Percentiles rank a stretch among this genome's conserved stretches.
These are phyloP conservation scores for Sphagnum magellanicum DNA, from an alignment of 228 moss, liverwort and hornwort species.

Conservation along the genomic window DNA sequence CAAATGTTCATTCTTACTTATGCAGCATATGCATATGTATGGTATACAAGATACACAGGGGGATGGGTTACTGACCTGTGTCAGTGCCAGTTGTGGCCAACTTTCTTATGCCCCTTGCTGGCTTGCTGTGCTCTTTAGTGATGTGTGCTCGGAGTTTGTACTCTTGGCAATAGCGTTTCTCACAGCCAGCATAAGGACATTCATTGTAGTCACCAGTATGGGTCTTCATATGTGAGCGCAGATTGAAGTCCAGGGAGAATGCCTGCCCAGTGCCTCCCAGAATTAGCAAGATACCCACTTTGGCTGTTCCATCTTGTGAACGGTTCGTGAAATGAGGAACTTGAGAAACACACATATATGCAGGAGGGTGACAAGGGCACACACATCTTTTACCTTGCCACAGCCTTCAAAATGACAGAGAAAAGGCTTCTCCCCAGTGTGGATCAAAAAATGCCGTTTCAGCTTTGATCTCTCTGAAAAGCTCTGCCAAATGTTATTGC, in stretches of 20 bases:
- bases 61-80: no score
- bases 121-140: conserved; percentile 68
- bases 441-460: conserved; percentile 93
- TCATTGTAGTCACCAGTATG: conserved; percentile 90
- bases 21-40: no score
- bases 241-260: conserved; percentile 76
- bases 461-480: conserved; percentile 97
- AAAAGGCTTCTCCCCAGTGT: conserved; percentile 99
- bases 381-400: conserved; percentile 61
- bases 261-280: conserved; percentile 32
- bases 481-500: conserved; percentile 35
- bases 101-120: conserved; percentile 29
- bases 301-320: no score
- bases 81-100: not conserved
- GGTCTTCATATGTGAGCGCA: conserved; percentile 89
- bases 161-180: conserved; percentile 87
- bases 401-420: conserved; percentile 87
- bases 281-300: no score
- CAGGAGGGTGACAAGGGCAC: not conserved
- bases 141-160: conserved; percentile 85
- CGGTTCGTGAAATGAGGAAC: no score
- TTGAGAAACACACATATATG: not conserved
- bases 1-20: no score
- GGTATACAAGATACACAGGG: no score
- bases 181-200: conserved; percentile 78